phyloP scores from a whole-genome alignment of 805 yeast species.

The Cyberlindnera amylophila region DNA sequence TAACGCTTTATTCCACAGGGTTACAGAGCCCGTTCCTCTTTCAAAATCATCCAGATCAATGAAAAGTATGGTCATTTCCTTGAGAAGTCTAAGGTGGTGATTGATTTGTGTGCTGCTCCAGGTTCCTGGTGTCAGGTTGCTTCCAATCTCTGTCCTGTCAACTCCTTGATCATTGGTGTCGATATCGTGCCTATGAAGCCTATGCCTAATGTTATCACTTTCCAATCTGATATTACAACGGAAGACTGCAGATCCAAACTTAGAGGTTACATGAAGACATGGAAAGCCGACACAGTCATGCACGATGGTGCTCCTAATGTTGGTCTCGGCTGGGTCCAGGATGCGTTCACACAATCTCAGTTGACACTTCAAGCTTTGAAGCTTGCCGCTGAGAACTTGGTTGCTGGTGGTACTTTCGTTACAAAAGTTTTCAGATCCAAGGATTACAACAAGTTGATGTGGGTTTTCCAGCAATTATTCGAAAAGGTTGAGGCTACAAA shows the following conservation, averaged over 20 bases:
- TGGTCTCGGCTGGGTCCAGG: conserved; percentile 99
- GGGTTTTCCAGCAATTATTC: conserved; percentile 96
- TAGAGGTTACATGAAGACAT: conserved; percentile 94
- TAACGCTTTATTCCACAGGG: conserved; percentile 40
- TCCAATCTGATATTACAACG: conserved; percentile 96
- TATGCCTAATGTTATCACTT: conserved; percentile 90
- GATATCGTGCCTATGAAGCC: conserved; percentile 97
- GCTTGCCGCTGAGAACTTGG: conserved; percentile 88
- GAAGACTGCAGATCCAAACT: conserved; percentile 94
- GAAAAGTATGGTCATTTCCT: conserved; percentile 95
- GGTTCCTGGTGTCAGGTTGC: conserved; percentile 99
- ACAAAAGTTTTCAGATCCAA: conserved; percentile 98
- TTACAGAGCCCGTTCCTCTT: conserved; percentile 97
- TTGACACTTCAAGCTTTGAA: conserved; percentile 89
- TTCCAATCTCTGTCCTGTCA: conserved; percentile 84
- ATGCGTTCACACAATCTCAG: conserved; percentile 97
- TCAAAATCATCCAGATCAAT: conserved; percentile 90
- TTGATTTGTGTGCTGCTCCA: conserved; percentile 98
- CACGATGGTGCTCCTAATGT: conserved; percentile 99
- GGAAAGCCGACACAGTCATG: conserved; percentile 97
- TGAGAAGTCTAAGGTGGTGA: conserved; percentile 91
- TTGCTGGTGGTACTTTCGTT: conserved; percentile 90
- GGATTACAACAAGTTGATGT: conserved; percentile 93
- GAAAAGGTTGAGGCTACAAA: conserved; percentile 98
- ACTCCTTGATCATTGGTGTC: conserved; percentile 95